Evolutionary conservation across 2,329 filamentous ascomycete species (phyloP), one percentile per base, ranked within the genome.

Genomic region (Fusarium chuoi): DNA sequence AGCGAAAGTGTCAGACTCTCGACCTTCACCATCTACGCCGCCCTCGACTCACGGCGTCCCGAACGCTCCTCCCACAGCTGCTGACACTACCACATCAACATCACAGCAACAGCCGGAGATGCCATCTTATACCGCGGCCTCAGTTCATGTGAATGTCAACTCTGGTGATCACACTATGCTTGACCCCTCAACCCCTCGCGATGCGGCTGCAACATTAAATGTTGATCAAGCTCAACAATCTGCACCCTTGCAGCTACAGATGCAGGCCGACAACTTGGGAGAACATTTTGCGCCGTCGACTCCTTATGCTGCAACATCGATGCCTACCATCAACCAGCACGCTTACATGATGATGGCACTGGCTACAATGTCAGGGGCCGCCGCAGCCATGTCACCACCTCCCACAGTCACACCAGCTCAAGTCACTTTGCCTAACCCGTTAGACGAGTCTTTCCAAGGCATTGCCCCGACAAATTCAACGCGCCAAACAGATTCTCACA

Each of bases 341-440:
- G 81, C 83, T 51, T 84, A 83, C 78, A 83, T 84, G 81, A 85
- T 86, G 82, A 85, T 86, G 83, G 82, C 83, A 28, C 77, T 86
- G 54, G 84, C 83, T 45, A 80, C 80, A 65, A 83, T 83, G 78
- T 83, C 83, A 7, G 79, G 75, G 18, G 80, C 79, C 22, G 78
- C 79, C 33, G 79, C 78, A 63, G 80, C 79, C 72, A 83, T 84
- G 79, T 82, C 83, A 33, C 83, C 83, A 26, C 83, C 83, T 42
- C 82, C 84, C 11, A 86, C 84, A 45, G 84, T 87, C 65, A 85
- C 83, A 17, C 85, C 85, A 5, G 82, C 84, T 7, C 84, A 87
- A 69, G 84, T 86, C 67, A 85, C 85, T 30, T 78, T 86, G 13
- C 83, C 85, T 7, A 82, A 82, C 65, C 66, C 79, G 12, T 75